Conservation (phyloP, 306 rosid species). For the Corylus heterophylla region DNA sequence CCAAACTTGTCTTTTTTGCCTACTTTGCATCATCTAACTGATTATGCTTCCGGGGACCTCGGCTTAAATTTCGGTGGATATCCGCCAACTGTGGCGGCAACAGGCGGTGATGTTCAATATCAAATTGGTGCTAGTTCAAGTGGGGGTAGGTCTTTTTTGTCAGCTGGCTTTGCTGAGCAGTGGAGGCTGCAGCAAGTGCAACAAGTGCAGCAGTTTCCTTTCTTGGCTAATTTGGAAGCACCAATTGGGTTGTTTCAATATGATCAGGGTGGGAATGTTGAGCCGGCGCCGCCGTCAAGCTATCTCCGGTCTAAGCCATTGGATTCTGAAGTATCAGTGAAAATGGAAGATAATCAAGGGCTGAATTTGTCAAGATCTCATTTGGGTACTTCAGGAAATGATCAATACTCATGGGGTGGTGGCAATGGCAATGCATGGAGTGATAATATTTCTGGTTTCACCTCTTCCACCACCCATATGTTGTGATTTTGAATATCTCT, state of each 20-base stretch:
- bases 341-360: constrained; percentile 64
- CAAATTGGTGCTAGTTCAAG: constrained; percentile 34
- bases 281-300: constrained; percentile 16
- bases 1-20: constrained; percentile 59
- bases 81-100: constrained; percentile 33
- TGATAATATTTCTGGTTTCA: constrained; percentile 61
- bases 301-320: constrained; percentile 46
- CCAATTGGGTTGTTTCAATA: constrained; percentile 55
- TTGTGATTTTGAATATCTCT: constrained; percentile 30
- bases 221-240: constrained; percentile 55
- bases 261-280: constrained; percentile 39
- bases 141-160: constrained; percentile 25
- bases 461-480: constrained; percentile 50
- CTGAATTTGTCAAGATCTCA: constrained; percentile 55
- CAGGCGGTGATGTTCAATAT: constrained; percentile 38
- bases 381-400: constrained; percentile 49
- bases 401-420: constrained; percentile 38
- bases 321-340: constrained; percentile 38
- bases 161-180: constrained; percentile 49
- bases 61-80: constrained; percentile 47
- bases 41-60: constrained; percentile 38
- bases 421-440: constrained; percentile 56
- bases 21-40: constrained; percentile 47
- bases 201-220: constrained; percentile 60
- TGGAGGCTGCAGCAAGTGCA: constrained; percentile 56